Percentiles rank a stretch among this genome's conserved stretches.
phyloP scores from a whole-genome alignment of 2,329 filamentous ascomycete species.

The Bisporella sp. region DNA sequence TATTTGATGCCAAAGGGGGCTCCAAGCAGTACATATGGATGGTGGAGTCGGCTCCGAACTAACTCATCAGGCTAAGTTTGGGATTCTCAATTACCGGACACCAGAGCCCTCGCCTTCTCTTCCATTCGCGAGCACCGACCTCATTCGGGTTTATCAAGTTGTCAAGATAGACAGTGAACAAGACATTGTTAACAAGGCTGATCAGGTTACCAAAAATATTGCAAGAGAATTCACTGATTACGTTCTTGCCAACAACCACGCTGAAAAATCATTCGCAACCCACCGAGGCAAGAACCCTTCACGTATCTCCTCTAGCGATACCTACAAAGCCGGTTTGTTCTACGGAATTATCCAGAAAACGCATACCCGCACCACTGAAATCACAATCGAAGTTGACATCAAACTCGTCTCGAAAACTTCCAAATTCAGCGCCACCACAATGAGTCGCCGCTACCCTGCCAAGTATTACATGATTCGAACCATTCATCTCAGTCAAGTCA shows the following conservation, averaged over 20 bases:
- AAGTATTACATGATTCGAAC: not conserved
- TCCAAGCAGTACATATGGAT: too few relatives aligned
- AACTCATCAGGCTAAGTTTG: too few relatives aligned
- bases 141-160: slow-evolving; percentile 5
- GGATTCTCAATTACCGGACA: not conserved
- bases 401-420: not conserved
- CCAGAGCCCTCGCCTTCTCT: not conserved
- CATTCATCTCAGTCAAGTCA: not conserved
- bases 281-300: not conserved
- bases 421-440: not conserved
- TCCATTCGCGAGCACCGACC: not conserved
- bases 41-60: too few relatives aligned
- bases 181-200: not conserved
- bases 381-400: not conserved
- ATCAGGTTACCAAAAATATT: not conserved
- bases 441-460: not conserved
- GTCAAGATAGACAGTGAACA: not conserved
- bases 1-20: not conserved
- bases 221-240: not conserved
- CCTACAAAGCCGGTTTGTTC: not conserved
- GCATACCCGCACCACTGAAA: not conserved
- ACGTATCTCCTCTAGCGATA: not conserved
- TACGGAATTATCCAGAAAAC: not conserved
- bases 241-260: slow-evolving; percentile 3
- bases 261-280: not conserved